These are phyloP conservation scores for Zygosaccharomyces rouxii DNA, from an alignment of 805 yeast genomes.

Conservation along the genomic window DNA sequence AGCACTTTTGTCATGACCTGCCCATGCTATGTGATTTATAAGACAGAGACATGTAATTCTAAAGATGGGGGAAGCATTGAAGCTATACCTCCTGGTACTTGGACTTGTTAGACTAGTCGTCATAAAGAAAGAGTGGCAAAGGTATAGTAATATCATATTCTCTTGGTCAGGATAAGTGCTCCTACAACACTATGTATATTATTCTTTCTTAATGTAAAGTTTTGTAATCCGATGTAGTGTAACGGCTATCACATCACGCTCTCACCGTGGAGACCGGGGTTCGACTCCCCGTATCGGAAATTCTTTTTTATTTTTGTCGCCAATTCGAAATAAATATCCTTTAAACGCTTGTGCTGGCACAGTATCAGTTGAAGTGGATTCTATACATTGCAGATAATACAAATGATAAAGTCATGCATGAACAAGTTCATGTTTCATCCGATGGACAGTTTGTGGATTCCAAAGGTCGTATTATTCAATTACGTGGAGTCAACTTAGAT, in stretches of 20 bases:
- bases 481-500: conserved; percentile 81
- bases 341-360: not conserved
- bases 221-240: conserved; percentile 19
- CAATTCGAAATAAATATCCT: not conserved
- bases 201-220: not conserved
- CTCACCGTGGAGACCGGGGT: conserved; percentile 27
- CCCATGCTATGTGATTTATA: too few species aligned
- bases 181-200: too few species aligned
- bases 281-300: conserved; percentile 5
- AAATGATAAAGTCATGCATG: conserved; percentile 17
- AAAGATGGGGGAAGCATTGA: too few species aligned
- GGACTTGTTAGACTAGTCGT: too few species aligned
- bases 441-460: conserved; percentile 56
- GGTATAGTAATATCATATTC: too few species aligned
- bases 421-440: conserved; percentile 36
- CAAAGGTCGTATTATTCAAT: conserved; percentile 53
- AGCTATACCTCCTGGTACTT: too few species aligned
- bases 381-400: too few species aligned
- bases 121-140: too few species aligned
- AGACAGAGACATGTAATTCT: too few species aligned
- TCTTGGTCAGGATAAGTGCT: too few species aligned
- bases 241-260: conserved; percentile 26
- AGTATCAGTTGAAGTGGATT: too few species aligned
- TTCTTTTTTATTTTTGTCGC: not conserved
- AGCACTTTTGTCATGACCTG: too few species aligned